phyloP scores from a whole-genome alignment of 1,139 yeast genomes.

The Kurtzmaniella quercitrusa region DNA sequence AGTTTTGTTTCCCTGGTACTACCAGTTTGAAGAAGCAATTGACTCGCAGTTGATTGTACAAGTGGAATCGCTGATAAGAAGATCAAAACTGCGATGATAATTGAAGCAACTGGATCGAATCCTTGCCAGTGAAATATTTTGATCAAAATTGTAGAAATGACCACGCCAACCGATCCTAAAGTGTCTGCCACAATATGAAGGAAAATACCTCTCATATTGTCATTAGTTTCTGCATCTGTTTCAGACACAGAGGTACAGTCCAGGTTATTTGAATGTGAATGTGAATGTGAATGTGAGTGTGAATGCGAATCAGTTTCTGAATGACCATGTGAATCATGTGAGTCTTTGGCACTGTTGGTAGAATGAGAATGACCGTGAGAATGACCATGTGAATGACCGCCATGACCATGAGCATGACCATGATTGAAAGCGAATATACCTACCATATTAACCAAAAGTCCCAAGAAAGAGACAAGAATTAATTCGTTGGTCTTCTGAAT shows the following conservation, averaged over 20 bases:
- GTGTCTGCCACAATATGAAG: conserved; percentile 94
- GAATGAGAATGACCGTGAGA: conserved; percentile 29
- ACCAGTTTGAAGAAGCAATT: conserved; percentile 61
- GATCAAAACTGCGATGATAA: conserved; percentile 78
- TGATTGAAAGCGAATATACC: conserved; percentile 95
- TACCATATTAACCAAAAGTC: conserved; percentile 81
- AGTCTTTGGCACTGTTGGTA: conserved; percentile 26
- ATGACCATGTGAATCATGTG: conserved; percentile 18
- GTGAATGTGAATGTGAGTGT: conserved; percentile 17
- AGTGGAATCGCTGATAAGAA: conserved; percentile 81
- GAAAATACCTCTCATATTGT: conserved; percentile 93
- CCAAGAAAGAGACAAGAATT: conserved; percentile 77
- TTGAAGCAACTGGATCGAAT: conserved; percentile 89
- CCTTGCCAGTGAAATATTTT: conserved; percentile 57
- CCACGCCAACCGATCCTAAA: conserved; percentile 94
- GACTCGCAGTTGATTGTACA: conserved; percentile 73
- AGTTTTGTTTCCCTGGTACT: conserved; percentile 54
- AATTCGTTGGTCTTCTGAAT: conserved; percentile 82
- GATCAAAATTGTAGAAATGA: conserved; percentile 72
- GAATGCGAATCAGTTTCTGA: conserved; percentile 18
- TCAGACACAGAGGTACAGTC: too few species aligned
- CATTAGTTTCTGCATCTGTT: conserved; percentile 46
- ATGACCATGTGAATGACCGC: conserved; percentile 33
- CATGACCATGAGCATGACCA: conserved; percentile 44
- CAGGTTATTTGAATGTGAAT: conserved; percentile 7